Percentiles rank a stretch among this genome's conserved stretches.
These are phyloP conservation scores for Scheffersomyces insectosa DNA, from an alignment of 1,139 yeast species.

Conservation along the genomic window DNA sequence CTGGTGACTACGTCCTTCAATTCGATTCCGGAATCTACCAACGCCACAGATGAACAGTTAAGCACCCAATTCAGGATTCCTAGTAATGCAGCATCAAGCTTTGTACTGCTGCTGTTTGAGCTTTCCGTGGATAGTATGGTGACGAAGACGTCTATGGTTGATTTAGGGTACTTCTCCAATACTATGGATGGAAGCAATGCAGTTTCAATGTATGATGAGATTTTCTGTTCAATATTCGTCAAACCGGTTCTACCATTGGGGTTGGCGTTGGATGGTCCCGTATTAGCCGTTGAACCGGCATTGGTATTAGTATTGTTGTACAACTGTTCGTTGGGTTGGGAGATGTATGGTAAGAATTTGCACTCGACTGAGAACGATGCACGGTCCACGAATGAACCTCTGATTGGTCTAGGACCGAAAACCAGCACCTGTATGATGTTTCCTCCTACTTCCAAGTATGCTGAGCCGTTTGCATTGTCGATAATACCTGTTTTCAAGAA, in stretches of 20 bases:
- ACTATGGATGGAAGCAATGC: constrained; percentile 62
- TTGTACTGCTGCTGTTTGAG: constrained; percentile 14
- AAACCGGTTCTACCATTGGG: constrained; percentile 39
- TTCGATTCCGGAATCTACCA: constrained; percentile 83
- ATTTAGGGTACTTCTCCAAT: constrained; percentile 80
- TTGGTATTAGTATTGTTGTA: constrained; percentile 20
- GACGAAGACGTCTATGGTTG: constrained; percentile 80
- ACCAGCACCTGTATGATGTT: constrained; percentile 69
- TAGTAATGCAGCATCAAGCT: constrained; percentile 34
- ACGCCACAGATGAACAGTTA: constrained; percentile 68
- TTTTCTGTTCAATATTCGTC: constrained; percentile 50
- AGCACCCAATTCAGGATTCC: constrained; percentile 47
- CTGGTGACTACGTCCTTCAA: constrained; percentile 75
- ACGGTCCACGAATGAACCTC: constrained; percentile 70
- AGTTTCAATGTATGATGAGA: constrained; percentile 58
- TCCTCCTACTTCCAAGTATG: constrained; percentile 69
- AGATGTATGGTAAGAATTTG: constrained; percentile 54
- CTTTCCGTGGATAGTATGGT: constrained; percentile 55
- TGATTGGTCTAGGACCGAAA: constrained; percentile 87
- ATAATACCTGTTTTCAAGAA: constrained; percentile 62
- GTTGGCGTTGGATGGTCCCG: constrained; percentile 19
- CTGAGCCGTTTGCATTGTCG: constrained; percentile 80
- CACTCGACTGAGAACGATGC: constrained; percentile 72
- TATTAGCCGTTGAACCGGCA: constrained; percentile 3
- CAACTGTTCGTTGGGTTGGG: constrained; percentile 35